Base-by-base conservation (phyloP, 257 asterid species). In the Agastache rugosa region DNA sequence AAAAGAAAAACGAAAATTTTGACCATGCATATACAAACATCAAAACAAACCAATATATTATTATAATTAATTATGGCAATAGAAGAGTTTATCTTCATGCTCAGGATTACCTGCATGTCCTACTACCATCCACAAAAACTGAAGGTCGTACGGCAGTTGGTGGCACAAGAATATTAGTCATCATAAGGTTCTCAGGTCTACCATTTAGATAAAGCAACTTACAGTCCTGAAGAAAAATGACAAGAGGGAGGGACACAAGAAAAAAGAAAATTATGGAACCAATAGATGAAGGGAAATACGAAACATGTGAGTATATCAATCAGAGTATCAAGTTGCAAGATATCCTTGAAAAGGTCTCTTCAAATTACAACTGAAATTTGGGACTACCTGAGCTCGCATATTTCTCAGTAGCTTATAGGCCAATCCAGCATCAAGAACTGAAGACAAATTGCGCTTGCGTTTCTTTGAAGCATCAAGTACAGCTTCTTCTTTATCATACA, bases 71-170 rank as follows among this genome's bases (percentile, higher is more conserved):
- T n/a, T n/a, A 56, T 42, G n/a, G 56, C 59, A 64, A 39, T 54
- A 65, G 44, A 47, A 64, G 39, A 25, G 70, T 74, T 47, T 35
- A 71, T 41, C 31, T 29, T 34, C 16, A 37, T 25, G 60, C 42
- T 37, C 55, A 48, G 74, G 44, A 53, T 76, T 70, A 92, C 97
- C 98, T 93, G n/a, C n/a, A n/a, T n/a, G n/a, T n/a, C n/a, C n/a
- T n/a, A n/a, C 97, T 96, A 83, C 97, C 96, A 73, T 90, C 97
- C 75, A 91, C 94, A 78, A 94, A 78, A 78, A 92, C 97, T 45
- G 98, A 92, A 80, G 98, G 98, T 44, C 98, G 97, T 74, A 92
- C 85, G 78, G 96, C 81, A 48, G 29, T 86, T 55, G 98, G 98
- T 54, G 98, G 98, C 71, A 93, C 98, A 73, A 87, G 85, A 79